Conservation (phyloP, 306 rosid species). For the Astragalus membranaceus region DNA sequence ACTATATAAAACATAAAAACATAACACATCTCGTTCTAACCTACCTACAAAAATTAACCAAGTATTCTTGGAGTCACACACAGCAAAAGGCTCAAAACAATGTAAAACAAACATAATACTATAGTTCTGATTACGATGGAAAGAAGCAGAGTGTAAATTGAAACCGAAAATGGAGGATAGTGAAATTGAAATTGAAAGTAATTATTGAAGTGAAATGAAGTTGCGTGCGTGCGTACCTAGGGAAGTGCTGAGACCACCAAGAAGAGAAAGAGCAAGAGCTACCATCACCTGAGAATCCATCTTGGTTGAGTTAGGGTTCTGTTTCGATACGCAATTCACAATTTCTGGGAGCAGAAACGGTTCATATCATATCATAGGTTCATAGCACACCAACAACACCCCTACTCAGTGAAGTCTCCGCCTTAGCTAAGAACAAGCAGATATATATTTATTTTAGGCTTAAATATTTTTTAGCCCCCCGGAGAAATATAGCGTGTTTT, state of each 20-base stretch:
- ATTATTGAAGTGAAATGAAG: background rate
- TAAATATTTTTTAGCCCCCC: too few species aligned
- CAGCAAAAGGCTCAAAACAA: too few species aligned
- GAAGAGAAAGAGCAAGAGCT: constrained; percentile 91
- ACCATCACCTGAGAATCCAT: constrained; percentile 83
- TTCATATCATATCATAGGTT: background rate
- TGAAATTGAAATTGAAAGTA: background rate
- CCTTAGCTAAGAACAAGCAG: background rate
- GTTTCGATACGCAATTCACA: background rate
- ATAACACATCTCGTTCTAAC: background rate
- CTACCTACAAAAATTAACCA: too few species aligned
- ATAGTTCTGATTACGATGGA: too few species aligned
- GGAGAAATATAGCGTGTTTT: too few species aligned
- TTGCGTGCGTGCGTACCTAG: constrained; percentile 38
- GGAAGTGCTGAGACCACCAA: constrained; percentile 91
- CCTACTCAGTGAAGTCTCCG: background rate
- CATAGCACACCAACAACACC: background rate
- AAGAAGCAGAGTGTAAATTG: background rate
- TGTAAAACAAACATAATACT: too few species aligned
- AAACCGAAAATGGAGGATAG: background rate
- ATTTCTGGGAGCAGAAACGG: background rate
- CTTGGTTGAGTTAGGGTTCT: constrained; percentile 2
- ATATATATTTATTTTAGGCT: background rate
- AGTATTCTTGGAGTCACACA: too few species aligned
- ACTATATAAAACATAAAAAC: background rate